Conservation (phyloP, 2,329 filamentous ascomycete species). For the Fusarium sp. region DNA sequence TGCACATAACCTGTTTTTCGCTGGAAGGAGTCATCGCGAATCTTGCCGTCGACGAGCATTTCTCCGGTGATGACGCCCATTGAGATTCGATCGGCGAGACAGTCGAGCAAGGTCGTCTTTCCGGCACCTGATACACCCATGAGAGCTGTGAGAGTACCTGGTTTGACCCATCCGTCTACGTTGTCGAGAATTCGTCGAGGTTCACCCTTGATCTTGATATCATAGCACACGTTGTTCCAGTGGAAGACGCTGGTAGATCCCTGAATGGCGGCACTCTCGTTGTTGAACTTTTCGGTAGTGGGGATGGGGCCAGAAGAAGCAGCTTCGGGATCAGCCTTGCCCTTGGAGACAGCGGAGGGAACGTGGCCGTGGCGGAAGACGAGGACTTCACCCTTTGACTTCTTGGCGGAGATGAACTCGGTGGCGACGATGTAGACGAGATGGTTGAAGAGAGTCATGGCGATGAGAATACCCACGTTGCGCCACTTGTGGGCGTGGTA, state of each 20-base stretch:
- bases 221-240: slow-evolving; percentile 79
- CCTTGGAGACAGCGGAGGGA: slow-evolving; percentile 25
- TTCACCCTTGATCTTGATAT: slow-evolving; percentile 77
- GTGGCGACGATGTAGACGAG: slow-evolving; percentile 62
- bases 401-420: slow-evolving; percentile 62
- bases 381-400: slow-evolving; percentile 72
- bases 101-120: slow-evolving; percentile 75
- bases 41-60: slow-evolving; percentile 77
- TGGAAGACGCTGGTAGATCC: slow-evolving; percentile 66
- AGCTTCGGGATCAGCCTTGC: slow-evolving; percentile 42
- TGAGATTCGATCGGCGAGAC: slow-evolving; percentile 76
- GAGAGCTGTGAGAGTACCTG: slow-evolving; percentile 77
- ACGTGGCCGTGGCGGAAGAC: slow-evolving; percentile 65
- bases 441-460: slow-evolving; percentile 62
- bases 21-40: slow-evolving; percentile 75
- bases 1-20: slow-evolving; percentile 79
- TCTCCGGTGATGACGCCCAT: slow-evolving; percentile 79
- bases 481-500: slow-evolving; percentile 63
- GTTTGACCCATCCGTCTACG: slow-evolving; percentile 81
- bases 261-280: slow-evolving; percentile 41
- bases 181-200: slow-evolving; percentile 75
- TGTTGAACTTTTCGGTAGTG: slow-evolving; percentile 37
- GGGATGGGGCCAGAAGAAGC: slow-evolving; percentile 34
- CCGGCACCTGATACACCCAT: slow-evolving; percentile 67
- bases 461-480: slow-evolving; percentile 69